Evolutionary conservation across 495 filamentous ascomycete genomes (phyloP), one percentile per base, ranked within the genome.

Genomic region (Penicillium verhagenii): DNA sequence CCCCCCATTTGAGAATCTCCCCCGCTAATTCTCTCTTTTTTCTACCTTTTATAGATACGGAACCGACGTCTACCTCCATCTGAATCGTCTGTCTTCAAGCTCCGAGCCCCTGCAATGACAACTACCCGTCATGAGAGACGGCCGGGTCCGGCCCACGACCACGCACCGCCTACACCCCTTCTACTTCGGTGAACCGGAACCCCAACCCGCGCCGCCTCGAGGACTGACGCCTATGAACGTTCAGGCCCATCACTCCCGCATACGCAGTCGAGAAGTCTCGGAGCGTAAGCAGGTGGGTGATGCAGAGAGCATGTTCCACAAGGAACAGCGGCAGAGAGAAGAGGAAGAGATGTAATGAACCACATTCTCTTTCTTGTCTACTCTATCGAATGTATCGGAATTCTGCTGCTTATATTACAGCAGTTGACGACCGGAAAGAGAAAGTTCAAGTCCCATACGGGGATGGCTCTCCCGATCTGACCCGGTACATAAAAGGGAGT

Each of bases 41-140:
- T n/a, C n/a, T n/a, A n/a, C n/a, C n/a, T n/a, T n/a, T n/a, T n/a
- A n/a, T 38, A 98, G 94, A 37, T 98, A 98, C 71, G 94, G 94
- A 47, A 98, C 94, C 31, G 94, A 98, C 66, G 94, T 97, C 31
- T 98, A 98, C 71, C 89, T 98, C 43, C 94, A 98, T 70, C 82
- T 98, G 16, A 98, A 98, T 76, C 82, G 94, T 52, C 82, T 98
- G 10, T 95, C 90, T 31, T 96, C 91, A 68, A 96, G 90, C 48
- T 96, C 92, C 16, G 94, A 98, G 69, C 94, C 94, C 52, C 79
- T 98, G 31, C 93, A 97, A 89, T 98, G 92, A 88, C 87, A 95
- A 95, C 81, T 81, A 93, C 86, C 90, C 82, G 90, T 92, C 90
- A 92, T 87, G 89, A 93, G 90, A 84, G 89, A 84, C 74, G 80